A percentile compares a stretch with the other conserved stretches of the same genome.
Conservation (phyloP, 2,329 filamentous ascomycete species). For the Aureobasidium sp. region DNA sequence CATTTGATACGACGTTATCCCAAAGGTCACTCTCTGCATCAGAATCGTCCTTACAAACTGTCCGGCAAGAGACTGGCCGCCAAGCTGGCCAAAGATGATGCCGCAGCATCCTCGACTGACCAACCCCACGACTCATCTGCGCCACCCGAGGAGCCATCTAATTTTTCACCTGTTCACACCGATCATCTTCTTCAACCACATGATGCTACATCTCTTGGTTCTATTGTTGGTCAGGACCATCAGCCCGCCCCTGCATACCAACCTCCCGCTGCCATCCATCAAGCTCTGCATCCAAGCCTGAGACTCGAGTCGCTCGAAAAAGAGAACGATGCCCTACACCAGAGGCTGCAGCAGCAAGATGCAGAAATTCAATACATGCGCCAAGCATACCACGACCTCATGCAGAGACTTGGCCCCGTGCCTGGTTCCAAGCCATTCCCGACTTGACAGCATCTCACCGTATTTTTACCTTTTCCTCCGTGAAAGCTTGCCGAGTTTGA, state of each 20-base stretch:
- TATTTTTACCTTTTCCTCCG: too few species aligned
- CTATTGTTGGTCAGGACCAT: neutral
- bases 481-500: too few species aligned
- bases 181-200: neutral
- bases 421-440: neutral
- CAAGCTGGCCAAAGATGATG: neutral
- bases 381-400: neutral
- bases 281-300: neutral
- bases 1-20: neutral
- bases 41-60: constrained; percentile 1
- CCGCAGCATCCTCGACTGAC: neutral
- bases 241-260: neutral
- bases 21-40: neutral
- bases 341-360: neutral
- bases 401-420: neutral
- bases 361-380: constrained; percentile 5
- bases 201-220: neutral
- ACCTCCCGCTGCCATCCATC: neutral
- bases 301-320: neutral
- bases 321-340: neutral
- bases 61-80: neutral
- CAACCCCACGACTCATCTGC: neutral
- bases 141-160: neutral
- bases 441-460: neutral
- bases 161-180: neutral